phyloP scores from a whole-genome alignment of 2,329 filamentous ascomycete genomes.

The Fusarium bulbicola region DNA sequence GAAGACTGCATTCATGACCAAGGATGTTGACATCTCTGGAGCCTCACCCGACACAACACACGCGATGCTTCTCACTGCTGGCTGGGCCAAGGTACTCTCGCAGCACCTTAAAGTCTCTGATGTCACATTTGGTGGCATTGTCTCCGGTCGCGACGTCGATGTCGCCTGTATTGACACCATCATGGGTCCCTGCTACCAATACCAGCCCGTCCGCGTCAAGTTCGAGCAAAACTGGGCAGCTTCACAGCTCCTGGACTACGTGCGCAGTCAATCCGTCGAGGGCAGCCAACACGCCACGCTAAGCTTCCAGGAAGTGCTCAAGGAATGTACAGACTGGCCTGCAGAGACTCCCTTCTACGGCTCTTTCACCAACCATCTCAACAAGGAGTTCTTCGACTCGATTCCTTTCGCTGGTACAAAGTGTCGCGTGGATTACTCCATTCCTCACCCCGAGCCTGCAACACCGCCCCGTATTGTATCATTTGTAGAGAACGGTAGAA shows the following conservation, averaged over 20 bases:
- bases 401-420: conserved; percentile 41
- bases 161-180: conserved; percentile 35
- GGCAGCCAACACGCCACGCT: conserved; percentile 39
- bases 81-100: conserved; percentile 41
- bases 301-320: conserved; percentile 31
- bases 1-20: conserved; percentile 40
- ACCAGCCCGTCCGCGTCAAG: conserved; percentile 42
- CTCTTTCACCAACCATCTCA: conserved; percentile 44
- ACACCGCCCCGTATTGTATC: conserved; percentile 41
- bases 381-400: conserved; percentile 42
- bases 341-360: conserved; percentile 30
- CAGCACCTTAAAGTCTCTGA: conserved; percentile 31
- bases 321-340: conserved; percentile 37
- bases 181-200: conserved; percentile 45
- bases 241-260: conserved; percentile 31
- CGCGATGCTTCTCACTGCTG: conserved; percentile 42
- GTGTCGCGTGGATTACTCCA: conserved; percentile 42
- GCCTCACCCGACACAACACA: conserved; percentile 39
- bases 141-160: conserved; percentile 40
- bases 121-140: conserved; percentile 42
- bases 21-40: conserved; percentile 37
- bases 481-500: conserved; percentile 36
- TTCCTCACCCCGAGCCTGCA: conserved; percentile 38
- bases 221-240: conserved; percentile 37
- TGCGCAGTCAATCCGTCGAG: conserved; percentile 37